Evolutionary conservation across 148 eudicot species (phyloP), one percentile per base, ranked within the genome.

Genomic region (Spergularia marina): DNA sequence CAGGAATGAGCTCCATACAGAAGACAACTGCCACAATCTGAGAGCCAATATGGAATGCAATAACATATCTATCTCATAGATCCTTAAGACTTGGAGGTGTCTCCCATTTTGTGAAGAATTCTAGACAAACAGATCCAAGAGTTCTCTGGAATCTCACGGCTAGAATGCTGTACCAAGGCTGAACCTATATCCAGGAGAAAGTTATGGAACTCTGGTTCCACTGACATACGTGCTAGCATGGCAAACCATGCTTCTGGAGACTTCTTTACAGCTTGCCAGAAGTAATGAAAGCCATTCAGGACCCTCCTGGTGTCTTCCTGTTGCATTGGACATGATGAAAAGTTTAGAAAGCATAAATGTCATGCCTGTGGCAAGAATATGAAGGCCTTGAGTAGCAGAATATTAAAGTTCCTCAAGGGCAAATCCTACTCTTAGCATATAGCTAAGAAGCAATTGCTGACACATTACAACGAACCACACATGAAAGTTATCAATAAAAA

Each of bases 221-320:
- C 55, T 14, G 84, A 85, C 88, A 89, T 74, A 52, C 97, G 94
- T 25, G 91, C 82, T 41, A 86, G 83, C 98, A 93, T 89, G 2
- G 92, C 88, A 57, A 83, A 21, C 98, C 98, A 94, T 53, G 84
- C 81, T 67, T 88, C 94, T 21, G 98, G 98, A 61, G 98, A 90
- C 84, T 88, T 84, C 76, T 66, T 87, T 71, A 91, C 81, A 20
- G 98, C 95, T 12, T 87, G 86, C 83, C 83, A 76, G 55, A 94
- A 83, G 58, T 84, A 91, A 47, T 53, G 68, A 36, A 91, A 66
- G 70, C 97, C 98, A 5, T 87, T 85, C 13, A 71, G 74, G 84
- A 94, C 85, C 74, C 98, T 87, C 71, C 36, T 53, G 30, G 81
- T 84, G 30, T 82, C 80, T 12, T 80, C 92, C 98, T 93, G 89